phyloP scores from a whole-genome alignment of 176 grass and related monocot genomes.

The Puya raimondii region DNA sequence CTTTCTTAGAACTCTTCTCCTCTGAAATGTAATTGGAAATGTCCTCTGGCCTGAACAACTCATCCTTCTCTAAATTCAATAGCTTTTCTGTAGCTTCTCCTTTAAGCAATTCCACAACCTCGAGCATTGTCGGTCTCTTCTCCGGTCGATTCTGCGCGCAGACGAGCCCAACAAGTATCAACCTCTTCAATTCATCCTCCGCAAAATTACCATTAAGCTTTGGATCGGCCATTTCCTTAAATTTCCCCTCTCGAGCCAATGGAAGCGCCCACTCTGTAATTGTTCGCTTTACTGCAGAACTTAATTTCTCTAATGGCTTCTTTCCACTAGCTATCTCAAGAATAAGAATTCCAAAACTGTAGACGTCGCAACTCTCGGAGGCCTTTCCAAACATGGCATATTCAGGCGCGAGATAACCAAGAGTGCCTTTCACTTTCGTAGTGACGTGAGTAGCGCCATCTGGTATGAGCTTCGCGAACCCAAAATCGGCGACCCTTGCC shows the following conservation, averaged over 20 bases:
- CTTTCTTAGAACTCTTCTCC: slow-evolving; percentile 48
- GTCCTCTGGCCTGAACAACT: slow-evolving; percentile 41
- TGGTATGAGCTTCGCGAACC: slow-evolving; percentile 83
- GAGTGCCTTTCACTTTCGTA: slow-evolving; percentile 88
- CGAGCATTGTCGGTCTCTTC: slow-evolving; percentile 64
- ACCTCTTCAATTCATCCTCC: slow-evolving; percentile 57
- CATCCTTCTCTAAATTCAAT: slow-evolving; percentile 44
- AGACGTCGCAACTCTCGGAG: slow-evolving; percentile 73
- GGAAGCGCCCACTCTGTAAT: slow-evolving; percentile 67
- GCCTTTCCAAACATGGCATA: slow-evolving; percentile 91
- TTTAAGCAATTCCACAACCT: slow-evolving; percentile 63
- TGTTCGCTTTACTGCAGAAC: slow-evolving; percentile 40
- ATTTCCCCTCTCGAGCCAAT: slow-evolving; percentile 40
- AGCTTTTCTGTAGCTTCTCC: slow-evolving; percentile 67
- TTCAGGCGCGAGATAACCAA: slow-evolving; percentile 86
- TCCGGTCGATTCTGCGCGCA: slow-evolving; percentile 54
- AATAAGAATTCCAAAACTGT: slow-evolving; percentile 69
- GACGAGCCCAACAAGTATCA: slow-evolving; percentile 57
- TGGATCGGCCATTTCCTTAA: slow-evolving; percentile 65
- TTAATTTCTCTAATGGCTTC: slow-evolving; percentile 63
- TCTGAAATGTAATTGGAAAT: slow-evolving; percentile 33
- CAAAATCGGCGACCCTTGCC: slow-evolving; percentile 73
- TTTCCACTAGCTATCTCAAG: slow-evolving; percentile 71
- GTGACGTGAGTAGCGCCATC: slow-evolving; percentile 87
- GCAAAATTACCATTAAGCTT: slow-evolving; percentile 46